phyloP scores from a whole-genome alignment of 352 stramenopile genomes.

The Aphanomyces invadans region DNA sequence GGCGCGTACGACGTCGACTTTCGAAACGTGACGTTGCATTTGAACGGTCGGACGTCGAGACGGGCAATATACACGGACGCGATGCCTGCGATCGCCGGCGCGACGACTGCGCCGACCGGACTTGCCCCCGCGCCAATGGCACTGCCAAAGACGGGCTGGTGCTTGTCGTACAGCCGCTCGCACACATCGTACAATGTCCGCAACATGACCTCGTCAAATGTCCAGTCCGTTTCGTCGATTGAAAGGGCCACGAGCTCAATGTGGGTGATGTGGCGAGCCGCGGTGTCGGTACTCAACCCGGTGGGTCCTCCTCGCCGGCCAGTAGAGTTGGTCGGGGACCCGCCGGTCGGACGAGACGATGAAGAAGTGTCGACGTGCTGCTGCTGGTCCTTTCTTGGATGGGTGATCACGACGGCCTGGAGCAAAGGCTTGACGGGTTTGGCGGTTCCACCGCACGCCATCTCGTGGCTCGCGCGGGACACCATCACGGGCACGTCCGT shows the following conservation, averaged over 20 bases:
- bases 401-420: neutral
- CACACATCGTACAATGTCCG: slow-evolving; percentile 19
- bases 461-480: slow-evolving; percentile 3
- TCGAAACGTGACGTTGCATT: slow-evolving; percentile 22
- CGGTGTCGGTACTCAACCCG: no score
- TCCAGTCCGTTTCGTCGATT: slow-evolving; percentile 21
- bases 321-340: no score
- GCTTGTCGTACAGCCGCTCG: slow-evolving; percentile 22
- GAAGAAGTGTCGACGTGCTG: no score
- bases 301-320: no score
- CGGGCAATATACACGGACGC: slow-evolving; percentile 15
- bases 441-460: no score
- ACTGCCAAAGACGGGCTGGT: neutral
- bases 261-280: neutral
- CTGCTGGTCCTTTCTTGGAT: slow-evolving; percentile 1
- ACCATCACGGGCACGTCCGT: slow-evolving; percentile 10
- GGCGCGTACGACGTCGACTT: slow-evolving; percentile 13
- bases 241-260: slow-evolving; percentile 11
- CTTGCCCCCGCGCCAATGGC: neutral
- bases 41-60: slow-evolving; percentile 19
- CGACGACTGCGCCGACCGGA: no score
- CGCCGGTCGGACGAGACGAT: no score
- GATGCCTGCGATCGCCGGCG: no score
- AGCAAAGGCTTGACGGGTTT: neutral
- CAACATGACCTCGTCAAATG: slow-evolving; percentile 23